These are phyloP conservation scores for Globisporangium emineosum DNA, from an alignment of 352 stramenopile species.

Conservation along the genomic window DNA sequence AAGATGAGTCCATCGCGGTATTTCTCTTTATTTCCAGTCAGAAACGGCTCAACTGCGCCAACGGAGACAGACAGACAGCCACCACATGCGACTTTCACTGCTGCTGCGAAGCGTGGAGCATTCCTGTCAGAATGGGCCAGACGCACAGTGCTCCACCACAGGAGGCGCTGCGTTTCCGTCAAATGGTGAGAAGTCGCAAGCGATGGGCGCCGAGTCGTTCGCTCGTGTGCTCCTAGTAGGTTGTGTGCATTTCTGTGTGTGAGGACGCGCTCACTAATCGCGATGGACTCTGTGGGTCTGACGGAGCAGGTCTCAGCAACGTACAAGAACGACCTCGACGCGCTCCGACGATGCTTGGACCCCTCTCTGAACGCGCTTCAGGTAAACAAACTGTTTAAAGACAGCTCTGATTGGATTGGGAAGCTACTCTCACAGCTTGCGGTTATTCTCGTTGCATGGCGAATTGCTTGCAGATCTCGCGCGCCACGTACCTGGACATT, in stretches of 20 bases:
- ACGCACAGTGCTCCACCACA: constrained; percentile 49
- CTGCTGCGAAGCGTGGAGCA: neutral
- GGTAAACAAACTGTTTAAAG: constrained; percentile 20
- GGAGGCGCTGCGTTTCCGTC: constrained; percentile 56
- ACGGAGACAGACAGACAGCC: neutral
- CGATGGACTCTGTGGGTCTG: neutral
- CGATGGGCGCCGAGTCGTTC: neutral
- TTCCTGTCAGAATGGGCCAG: constrained; percentile 35
- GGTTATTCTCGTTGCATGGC: neutral
- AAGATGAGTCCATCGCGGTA: neutral
- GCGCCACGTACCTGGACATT: constrained; percentile 75
- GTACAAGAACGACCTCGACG: constrained; percentile 46
- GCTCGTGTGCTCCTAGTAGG: constrained; percentile 6
- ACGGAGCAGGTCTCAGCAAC: constrained; percentile 34
- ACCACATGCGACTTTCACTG: neutral
- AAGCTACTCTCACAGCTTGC: neutral
- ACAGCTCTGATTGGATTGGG: neutral
- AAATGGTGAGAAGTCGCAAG: constrained; percentile 29
- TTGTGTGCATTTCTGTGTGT: neutral
- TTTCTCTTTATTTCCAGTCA: neutral
- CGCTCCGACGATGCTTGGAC: constrained; percentile 39
- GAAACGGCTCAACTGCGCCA: neutral
- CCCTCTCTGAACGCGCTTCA: constrained; percentile 48
- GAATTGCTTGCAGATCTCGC: constrained; percentile 41
- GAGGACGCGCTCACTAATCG: neutral